phyloP scores from a whole-genome alignment of 768 basidiomycete species.

The Phallus indusiatus region DNA sequence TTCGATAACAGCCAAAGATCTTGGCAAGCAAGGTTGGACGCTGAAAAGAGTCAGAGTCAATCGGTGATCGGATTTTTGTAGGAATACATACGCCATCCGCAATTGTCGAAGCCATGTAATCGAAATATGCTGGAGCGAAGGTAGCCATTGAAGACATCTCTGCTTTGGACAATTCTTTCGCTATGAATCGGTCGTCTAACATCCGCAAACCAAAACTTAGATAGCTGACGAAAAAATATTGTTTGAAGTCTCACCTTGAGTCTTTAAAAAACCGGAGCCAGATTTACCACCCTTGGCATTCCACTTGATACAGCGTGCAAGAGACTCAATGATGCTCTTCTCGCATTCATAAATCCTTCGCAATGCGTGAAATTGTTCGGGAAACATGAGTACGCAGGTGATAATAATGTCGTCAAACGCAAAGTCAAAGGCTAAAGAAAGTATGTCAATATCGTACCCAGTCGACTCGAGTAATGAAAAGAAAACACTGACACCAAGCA shows the following conservation, averaged over 20 bases:
- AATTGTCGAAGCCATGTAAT: conserved; percentile 95
- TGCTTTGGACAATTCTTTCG: conserved; percentile 85
- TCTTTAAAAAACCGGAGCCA: conserved; percentile 94
- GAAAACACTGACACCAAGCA: conserved; percentile 5
- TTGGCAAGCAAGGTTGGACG: conserved; percentile 93
- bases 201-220: conserved; percentile 3
- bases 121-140: conserved; percentile 95
- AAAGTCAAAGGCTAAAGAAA: conserved; percentile 66
- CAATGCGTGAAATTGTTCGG: conserved; percentile 93
- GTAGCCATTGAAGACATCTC: conserved; percentile 94
- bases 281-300: conserved; percentile 93
- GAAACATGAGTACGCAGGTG: conserved; percentile 89
- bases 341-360: conserved; percentile 91
- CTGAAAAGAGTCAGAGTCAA: conserved; percentile 28
- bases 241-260: conserved; percentile 49
- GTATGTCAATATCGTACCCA: conserved; percentile 8
- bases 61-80: conserved; percentile 2
- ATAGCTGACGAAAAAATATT: background rate
- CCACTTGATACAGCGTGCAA: conserved; percentile 94
- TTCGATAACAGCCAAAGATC: conserved; percentile 93
- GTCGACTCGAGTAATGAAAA: background rate
- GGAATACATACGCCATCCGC: conserved; percentile 57
- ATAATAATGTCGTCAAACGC: conserved; percentile 65
- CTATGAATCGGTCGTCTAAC: conserved; percentile 94
- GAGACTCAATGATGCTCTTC: conserved; percentile 85